Conservation (phyloP, 352 stramenopile species). For the Phytophthora palmivora region DNA sequence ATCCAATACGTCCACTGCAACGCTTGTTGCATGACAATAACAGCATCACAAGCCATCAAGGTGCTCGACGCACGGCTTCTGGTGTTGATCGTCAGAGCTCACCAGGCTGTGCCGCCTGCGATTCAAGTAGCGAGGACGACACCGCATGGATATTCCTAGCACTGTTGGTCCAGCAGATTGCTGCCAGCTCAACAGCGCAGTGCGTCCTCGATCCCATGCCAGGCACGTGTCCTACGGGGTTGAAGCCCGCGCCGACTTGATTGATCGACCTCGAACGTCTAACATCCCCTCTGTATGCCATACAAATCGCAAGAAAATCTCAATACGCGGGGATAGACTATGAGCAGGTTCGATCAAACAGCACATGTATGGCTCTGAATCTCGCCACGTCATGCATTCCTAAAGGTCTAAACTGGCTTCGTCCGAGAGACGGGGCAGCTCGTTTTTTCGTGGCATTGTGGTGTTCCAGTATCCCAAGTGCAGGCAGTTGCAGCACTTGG, state of each 20-base stretch:
- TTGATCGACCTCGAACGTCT: constrained; percentile 4
- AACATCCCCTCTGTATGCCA: constrained; percentile 1
- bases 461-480: constrained; percentile 13
- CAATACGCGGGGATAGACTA: background rate
- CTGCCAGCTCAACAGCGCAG: no score
- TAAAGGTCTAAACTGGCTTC: constrained; percentile 13
- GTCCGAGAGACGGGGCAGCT: background rate
- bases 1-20: background rate
- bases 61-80: constrained; percentile 1
- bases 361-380: constrained; percentile 6
- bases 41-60: background rate
- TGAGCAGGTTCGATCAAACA: constrained; percentile 14
- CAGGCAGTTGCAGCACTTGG: constrained; percentile 16
- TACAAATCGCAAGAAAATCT: constrained; percentile 2
- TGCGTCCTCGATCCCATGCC: constrained; percentile 19
- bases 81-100: background rate
- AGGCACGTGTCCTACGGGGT: constrained; percentile 25
- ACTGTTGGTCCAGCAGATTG: no score
- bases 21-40: no score
- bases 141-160: no score
- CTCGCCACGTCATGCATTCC: constrained; percentile 5
- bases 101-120: constrained; percentile 6
- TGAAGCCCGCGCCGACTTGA: constrained; percentile 30
- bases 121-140: constrained; percentile 6
- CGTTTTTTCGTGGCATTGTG: constrained; percentile 24